These are phyloP conservation scores for Aspergillus sp. DNA, from an alignment of 2,329 filamentous ascomycete species.

Conservation along the genomic window DNA sequence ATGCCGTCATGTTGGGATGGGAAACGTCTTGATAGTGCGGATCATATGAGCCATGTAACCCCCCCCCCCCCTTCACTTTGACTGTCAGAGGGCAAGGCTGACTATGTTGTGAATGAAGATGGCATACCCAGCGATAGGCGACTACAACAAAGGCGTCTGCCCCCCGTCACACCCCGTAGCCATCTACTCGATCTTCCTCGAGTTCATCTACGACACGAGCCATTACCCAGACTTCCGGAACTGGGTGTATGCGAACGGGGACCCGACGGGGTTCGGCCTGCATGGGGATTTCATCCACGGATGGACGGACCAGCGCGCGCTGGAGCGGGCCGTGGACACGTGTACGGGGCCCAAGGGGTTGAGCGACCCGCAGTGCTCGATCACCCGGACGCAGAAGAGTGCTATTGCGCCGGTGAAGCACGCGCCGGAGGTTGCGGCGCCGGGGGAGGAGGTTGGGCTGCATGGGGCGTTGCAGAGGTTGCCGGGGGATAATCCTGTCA, in stretches of 20 bases:
- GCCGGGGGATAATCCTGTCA: slow-evolving; percentile 16
- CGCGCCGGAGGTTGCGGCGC: slow-evolving; percentile 8
- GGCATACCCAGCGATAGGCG: slow-evolving; percentile 33
- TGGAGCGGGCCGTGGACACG: slow-evolving; percentile 37
- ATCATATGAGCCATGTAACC: slow-evolving; percentile 36
- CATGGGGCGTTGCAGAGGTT: slow-evolving; percentile 11
- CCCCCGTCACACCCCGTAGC: slow-evolving; percentile 51
- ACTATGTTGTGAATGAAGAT: slow-evolving; percentile 15
- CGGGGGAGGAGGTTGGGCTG: slow-evolving; percentile 17
- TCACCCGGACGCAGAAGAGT: slow-evolving; percentile 14
- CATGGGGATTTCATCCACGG: slow-evolving; percentile 57
- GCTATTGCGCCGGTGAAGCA: slow-evolving; percentile 8
- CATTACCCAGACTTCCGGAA: slow-evolving; percentile 46
- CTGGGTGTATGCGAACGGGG: slow-evolving; percentile 50
- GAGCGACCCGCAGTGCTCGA: slow-evolving; percentile 14
- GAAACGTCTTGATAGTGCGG: slow-evolving; percentile 28
- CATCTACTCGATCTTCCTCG: slow-evolving; percentile 60
- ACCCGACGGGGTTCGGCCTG: slow-evolving; percentile 52
- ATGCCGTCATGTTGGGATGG: slow-evolving; percentile 42
- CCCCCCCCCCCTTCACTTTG: too few species aligned
- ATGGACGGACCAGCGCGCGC: slow-evolving; percentile 41
- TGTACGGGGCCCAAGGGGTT: slow-evolving; percentile 17
- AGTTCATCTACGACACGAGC: slow-evolving; percentile 56
- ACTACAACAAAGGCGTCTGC: slow-evolving; percentile 34
- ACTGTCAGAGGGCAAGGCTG: too few species aligned